Conservation (phyloP, 2,329 filamentous ascomycete species). For the Colletotrichum musae region DNA sequence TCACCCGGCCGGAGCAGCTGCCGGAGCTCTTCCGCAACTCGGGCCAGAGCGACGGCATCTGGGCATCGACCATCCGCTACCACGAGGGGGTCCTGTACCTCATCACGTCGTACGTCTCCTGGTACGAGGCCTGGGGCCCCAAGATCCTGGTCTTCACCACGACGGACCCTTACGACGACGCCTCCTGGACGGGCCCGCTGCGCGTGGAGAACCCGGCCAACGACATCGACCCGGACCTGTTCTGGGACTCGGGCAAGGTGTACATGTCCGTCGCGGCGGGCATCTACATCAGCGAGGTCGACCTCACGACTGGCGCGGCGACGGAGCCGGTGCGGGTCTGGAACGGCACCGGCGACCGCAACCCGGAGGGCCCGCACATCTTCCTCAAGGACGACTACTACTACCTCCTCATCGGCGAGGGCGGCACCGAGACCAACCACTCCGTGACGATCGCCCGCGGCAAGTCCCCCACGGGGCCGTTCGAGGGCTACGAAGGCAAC, state of each 20-base stretch:
- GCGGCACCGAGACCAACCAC: slow-evolving; percentile 60
- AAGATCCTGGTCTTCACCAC: slow-evolving; percentile 58
- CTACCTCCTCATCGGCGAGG: slow-evolving; percentile 68
- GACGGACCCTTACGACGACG: slow-evolving; percentile 55
- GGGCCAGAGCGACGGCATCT: slow-evolving; percentile 54
- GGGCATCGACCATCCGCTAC: slow-evolving; percentile 62
- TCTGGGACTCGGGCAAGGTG: slow-evolving; percentile 68
- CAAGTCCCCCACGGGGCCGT: slow-evolving; percentile 57
- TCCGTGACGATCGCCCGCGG: slow-evolving; percentile 60
- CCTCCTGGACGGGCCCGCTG: slow-evolving; percentile 56
- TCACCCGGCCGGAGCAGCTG: slow-evolving; percentile 58
- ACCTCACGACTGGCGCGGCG: slow-evolving; percentile 53
- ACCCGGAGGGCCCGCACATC: slow-evolving; percentile 68
- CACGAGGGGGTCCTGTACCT: slow-evolving; percentile 60
- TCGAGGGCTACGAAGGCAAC: slow-evolving; percentile 57
- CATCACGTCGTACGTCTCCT: slow-evolving; percentile 40
- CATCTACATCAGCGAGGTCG: slow-evolving; percentile 49
- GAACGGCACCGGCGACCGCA: slow-evolving; percentile 59
- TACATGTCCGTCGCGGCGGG: slow-evolving; percentile 52
- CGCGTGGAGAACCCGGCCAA: slow-evolving; percentile 49
- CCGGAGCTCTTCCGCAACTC: slow-evolving; percentile 44
- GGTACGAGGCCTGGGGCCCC: slow-evolving; percentile 45
- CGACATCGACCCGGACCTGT: slow-evolving; percentile 62
- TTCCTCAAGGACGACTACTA: slow-evolving; percentile 65
- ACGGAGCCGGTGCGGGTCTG: slow-evolving; percentile 53